These are phyloP conservation scores for Euphorbia pulcherrima DNA, from an alignment of 345 rosid species.

Conservation along the genomic window DNA sequence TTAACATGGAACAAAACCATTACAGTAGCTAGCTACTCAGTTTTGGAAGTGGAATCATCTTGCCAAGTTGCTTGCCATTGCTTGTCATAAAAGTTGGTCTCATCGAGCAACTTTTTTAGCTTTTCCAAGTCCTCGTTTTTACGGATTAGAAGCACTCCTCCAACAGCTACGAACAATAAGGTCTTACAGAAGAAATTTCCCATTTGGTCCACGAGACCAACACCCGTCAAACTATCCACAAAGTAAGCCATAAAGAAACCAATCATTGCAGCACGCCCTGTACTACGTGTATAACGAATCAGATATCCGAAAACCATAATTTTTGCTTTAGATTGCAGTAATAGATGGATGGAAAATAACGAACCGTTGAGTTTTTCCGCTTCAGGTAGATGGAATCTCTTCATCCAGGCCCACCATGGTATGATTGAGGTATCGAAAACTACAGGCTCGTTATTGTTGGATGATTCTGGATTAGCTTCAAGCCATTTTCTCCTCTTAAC, in stretches of 20 bases:
- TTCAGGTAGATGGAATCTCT: slow-evolving; percentile 89
- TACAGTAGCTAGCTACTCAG: slow-evolving; percentile 15
- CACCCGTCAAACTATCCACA: slow-evolving; percentile 91
- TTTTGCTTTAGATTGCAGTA: neutral
- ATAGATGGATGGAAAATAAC: slow-evolving; percentile 14
- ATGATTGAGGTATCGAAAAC: slow-evolving; percentile 78
- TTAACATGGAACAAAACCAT: neutral
- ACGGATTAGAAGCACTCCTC: slow-evolving; percentile 67
- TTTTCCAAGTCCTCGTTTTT: slow-evolving; percentile 83
- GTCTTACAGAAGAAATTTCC: slow-evolving; percentile 94
- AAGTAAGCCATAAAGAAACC: slow-evolving; percentile 98
- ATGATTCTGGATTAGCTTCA: slow-evolving; percentile 67
- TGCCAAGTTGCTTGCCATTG: slow-evolving; percentile 97
- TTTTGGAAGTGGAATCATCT: slow-evolving; percentile 42
- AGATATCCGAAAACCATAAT: neutral
- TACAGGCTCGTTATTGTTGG: slow-evolving; percentile 69
- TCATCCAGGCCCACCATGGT: slow-evolving; percentile 98
- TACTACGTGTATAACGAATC: slow-evolving; percentile 17
- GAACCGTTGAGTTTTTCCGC: slow-evolving; percentile 83
- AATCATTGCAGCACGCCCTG: slow-evolving; percentile 96
- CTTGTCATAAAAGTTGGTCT: slow-evolving; percentile 82
- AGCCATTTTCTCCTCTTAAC: slow-evolving; percentile 91
- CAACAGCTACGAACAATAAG: slow-evolving; percentile 75
- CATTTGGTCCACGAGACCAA: slow-evolving; percentile 96
- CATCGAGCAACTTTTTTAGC: slow-evolving; percentile 66